A percentile compares a stretch with the other conserved stretches of the same genome.
Conservation (phyloP, 2,329 filamentous ascomycete genomes). For the Tolypocladium guangdongense region DNA sequence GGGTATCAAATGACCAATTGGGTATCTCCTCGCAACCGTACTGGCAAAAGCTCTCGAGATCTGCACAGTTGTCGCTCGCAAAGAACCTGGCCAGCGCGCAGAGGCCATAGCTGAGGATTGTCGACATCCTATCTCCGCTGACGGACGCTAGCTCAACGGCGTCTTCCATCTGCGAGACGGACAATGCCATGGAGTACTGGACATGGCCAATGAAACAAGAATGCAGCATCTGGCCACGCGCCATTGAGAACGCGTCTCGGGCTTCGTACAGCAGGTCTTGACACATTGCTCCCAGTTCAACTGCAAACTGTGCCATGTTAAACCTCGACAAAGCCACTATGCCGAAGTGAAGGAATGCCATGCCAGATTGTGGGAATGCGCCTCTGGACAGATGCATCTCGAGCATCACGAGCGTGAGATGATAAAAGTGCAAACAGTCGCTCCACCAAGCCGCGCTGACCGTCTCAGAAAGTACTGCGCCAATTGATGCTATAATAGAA, state of each 20-base stretch:
- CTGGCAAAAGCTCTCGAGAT: conserved; percentile 59
- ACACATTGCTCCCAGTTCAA: conserved; percentile 51
- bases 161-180: conserved; percentile 50
- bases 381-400: conserved; percentile 53
- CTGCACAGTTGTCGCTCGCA: conserved; percentile 55
- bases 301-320: conserved; percentile 56
- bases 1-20: conserved; percentile 59
- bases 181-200: conserved; percentile 47
- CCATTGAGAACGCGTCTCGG: conserved; percentile 53
- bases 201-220: conserved; percentile 61
- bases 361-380: conserved; percentile 57
- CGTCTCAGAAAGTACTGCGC: conserved; percentile 60
- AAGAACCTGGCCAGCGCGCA: conserved; percentile 58
- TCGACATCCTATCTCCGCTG: conserved; percentile 60
- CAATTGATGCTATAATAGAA: conserved; percentile 48
- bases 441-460: conserved; percentile 64
- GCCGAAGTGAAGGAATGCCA: conserved; percentile 57
- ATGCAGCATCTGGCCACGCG: conserved; percentile 58
- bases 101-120: conserved; percentile 61
- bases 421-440: conserved; percentile 61
- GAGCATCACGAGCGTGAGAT: conserved; percentile 56
- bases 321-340: conserved; percentile 59
- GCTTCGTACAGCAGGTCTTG: conserved; percentile 54
- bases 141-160: conserved; percentile 55
- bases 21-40: conserved; percentile 65